Base-by-base conservation (phyloP, 352 stramenopile genomes). In the Globisporangium lucens region DNA sequence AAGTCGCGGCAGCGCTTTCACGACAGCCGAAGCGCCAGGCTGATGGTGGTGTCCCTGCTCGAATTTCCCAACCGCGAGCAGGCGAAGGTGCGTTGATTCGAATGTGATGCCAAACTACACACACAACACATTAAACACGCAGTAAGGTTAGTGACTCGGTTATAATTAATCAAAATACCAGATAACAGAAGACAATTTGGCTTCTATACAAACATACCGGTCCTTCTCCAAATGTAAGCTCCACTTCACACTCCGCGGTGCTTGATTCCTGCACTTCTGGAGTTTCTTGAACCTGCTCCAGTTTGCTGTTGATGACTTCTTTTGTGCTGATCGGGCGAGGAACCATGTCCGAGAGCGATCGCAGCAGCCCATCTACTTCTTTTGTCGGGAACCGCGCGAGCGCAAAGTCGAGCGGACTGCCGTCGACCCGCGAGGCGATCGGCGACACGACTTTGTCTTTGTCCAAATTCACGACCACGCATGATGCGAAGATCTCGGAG, bases 371-470 rank as follows among this genome's bases (percentile, higher is more conserved):
- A 9, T 77, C 72, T n/a, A 89, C 75, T 66, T 91, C 80, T 22
- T 62, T 66, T 2, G 81, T 67, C 2, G 83, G 79, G 17, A 91
- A 51, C 2, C 78, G 78, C 4, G 79, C 65, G 52, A 90, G 70
- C 17, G 76, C 63, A 66, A 87, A 89, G 62, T 90, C 82, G 33
- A 89, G 68, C 29, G 74, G 79, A n/a, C 70, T 70, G 47, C 72
- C 77, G 43, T 92, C 81, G 17, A 80, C 64, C 3, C 74, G 75
- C 8, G 80, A 85, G 65, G 78, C 82, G 38, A 91, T 89, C 0
- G 86, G 86, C 4, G 79, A 84, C 36, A 94, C 85, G 36, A 94
- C 86, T 55, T 93, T 90, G 68, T 95, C 76, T 63, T 91, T 92
- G 67, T 95, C 88, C 15, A 95, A 68, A 64, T 95, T 87, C 10